phyloP scores from a whole-genome alignment of 2,329 filamentous ascomycete genomes.

The Hypocrella siamensis region DNA sequence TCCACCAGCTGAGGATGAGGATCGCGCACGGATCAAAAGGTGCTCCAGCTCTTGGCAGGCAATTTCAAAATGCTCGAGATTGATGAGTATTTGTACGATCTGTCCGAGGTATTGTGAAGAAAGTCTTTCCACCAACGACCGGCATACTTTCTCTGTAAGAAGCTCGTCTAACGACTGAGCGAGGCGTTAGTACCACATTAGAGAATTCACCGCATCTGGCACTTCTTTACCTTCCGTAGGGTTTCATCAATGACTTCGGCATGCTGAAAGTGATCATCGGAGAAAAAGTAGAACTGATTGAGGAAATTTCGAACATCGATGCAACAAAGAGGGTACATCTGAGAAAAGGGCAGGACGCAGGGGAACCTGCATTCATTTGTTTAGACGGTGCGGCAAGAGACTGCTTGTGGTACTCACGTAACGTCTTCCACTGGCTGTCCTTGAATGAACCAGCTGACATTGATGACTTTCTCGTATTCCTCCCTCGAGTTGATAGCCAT shows the following conservation, averaged over 20 bases:
- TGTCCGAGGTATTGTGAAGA: slow-evolving; percentile 90
- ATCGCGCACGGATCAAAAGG: slow-evolving; percentile 70
- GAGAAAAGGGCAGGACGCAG: slow-evolving; percentile 90
- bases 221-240: slow-evolving; percentile 48
- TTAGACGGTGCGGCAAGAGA: slow-evolving; percentile 2
- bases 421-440: slow-evolving; percentile 64
- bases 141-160: slow-evolving; percentile 83
- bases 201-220: not conserved
- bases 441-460: slow-evolving; percentile 89
- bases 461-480: slow-evolving; percentile 90
- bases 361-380: slow-evolving; percentile 48
- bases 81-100: slow-evolving; percentile 96
- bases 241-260: slow-evolving; percentile 83
- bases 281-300: slow-evolving; percentile 97
- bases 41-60: slow-evolving; percentile 83
- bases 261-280: slow-evolving; percentile 88
- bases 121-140: slow-evolving; percentile 73
- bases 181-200: not conserved
- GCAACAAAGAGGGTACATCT: slow-evolving; percentile 98
- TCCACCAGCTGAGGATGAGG: slow-evolving; percentile 64
- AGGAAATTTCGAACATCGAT: slow-evolving; percentile 96
- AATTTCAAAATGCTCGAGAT: slow-evolving; percentile 89
- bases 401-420: slow-evolving; percentile 33
- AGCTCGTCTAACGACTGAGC: slow-evolving; percentile 76
- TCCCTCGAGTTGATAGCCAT: slow-evolving; percentile 88